Conservation (phyloP, 2,329 filamentous ascomycete species). For the Exophiala lecanii-corni region DNA sequence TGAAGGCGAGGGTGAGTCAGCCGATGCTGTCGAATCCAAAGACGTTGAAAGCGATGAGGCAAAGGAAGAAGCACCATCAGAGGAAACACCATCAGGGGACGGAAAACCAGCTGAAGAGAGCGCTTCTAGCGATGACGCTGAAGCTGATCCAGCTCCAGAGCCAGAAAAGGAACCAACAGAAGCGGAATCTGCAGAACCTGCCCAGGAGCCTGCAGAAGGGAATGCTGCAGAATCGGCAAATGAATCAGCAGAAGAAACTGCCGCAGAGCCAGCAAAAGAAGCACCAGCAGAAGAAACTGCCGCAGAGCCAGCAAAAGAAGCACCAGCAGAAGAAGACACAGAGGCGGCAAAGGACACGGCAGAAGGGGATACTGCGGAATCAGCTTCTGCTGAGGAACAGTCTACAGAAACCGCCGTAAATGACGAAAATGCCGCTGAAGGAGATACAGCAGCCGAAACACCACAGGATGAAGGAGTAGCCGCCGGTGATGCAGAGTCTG, state of each 20-base stretch:
- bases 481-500: constrained; percentile 18
- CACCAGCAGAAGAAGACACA: neutral
- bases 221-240: constrained; percentile 1
- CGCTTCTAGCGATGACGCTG: neutral
- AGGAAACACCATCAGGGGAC: neutral
- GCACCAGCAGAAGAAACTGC: neutral
- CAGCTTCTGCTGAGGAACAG: too few relatives aligned
- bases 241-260: neutral
- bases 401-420: constrained; percentile 18
- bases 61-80: neutral
- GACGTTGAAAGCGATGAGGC: neutral
- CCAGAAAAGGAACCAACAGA: constrained; percentile 1
- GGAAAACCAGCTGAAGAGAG: constrained; percentile 1
- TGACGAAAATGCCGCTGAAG: constrained; percentile 31
- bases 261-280: neutral
- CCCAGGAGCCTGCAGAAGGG: constrained; percentile 6
- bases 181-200: constrained; percentile 9
- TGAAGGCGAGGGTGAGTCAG: too few relatives aligned
- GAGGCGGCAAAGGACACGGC: constrained; percentile 10
- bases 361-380: constrained; percentile 9
- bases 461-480: constrained; percentile 23
- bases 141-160: constrained; percentile 15
- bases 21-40: neutral
- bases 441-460: constrained; percentile 13
- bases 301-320: neutral